A percentile compares a stretch with the other conserved stretches of the same genome.
These are phyloP conservation scores for Vaccinium myrtillus DNA, from an alignment of 148 eudicot genomes.

Conservation along the genomic window DNA sequence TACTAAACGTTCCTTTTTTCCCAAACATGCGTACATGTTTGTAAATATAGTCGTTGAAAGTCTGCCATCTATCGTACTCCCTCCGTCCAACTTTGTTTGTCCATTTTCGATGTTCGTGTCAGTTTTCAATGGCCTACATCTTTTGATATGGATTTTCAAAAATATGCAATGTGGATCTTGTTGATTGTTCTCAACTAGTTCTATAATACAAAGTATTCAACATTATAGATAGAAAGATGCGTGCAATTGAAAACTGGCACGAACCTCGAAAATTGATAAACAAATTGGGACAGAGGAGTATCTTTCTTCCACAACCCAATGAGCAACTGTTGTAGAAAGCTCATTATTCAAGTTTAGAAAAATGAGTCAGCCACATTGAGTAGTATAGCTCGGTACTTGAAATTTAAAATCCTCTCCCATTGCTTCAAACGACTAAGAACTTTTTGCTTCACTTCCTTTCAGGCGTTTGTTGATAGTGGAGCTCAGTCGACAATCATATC, in stretches of 20 bases:
- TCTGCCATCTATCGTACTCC: neutral
- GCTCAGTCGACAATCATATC: slow-evolving; percentile 99
- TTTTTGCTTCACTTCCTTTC: slow-evolving; percentile 21
- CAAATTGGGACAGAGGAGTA: too few species aligned
- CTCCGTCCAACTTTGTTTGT: too few species aligned
- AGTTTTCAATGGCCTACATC: too few species aligned
- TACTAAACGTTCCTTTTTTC: neutral
- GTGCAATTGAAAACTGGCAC: too few species aligned
- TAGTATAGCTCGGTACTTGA: neutral
- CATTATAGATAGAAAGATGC: too few species aligned
- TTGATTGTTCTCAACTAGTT: too few species aligned
- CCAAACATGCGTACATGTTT: neutral
- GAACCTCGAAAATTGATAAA: too few species aligned
- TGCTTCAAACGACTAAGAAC: slow-evolving; percentile 5
- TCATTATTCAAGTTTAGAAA: neutral
- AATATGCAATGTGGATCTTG: too few species aligned
- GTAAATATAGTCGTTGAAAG: neutral
- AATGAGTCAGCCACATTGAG: slow-evolving; percentile 7
- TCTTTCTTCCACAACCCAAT: neutral
- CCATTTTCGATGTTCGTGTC: too few species aligned
- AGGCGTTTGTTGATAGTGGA: slow-evolving; percentile 99
- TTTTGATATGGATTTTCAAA: too few species aligned
- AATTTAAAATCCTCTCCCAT: slow-evolving; percentile 3
- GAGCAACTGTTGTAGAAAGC: neutral
- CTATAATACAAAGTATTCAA: too few species aligned